Evolutionary conservation across 2,329 filamentous ascomycete species (phyloP).

Genomic region (Fusarium heterosporum): DNA sequence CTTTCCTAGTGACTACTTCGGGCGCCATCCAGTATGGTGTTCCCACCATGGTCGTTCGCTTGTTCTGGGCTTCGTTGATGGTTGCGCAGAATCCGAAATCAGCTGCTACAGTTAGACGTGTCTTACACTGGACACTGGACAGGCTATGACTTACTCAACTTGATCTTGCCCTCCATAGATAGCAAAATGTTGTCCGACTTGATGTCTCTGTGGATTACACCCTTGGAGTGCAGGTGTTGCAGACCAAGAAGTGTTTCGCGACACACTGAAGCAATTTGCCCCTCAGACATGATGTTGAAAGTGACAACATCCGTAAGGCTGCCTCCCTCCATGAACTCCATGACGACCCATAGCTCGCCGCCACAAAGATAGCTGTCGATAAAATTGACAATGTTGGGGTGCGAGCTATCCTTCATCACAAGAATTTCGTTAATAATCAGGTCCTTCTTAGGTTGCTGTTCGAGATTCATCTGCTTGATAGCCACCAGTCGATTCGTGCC

Average conservation of each 20-base stretch:
- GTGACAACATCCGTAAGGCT: conserved; percentile 98
- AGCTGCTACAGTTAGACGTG: conserved; percentile 66
- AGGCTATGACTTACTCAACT: conserved; percentile 78
- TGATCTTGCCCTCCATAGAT: conserved; percentile 94
- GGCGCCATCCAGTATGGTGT: conserved; percentile 99
- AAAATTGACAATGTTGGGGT: conserved; percentile 99
- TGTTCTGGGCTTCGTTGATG: conserved; percentile 96
- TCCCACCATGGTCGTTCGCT: conserved; percentile 98
- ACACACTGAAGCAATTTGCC: conserved; percentile 95
- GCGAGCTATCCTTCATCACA: conserved; percentile 98
- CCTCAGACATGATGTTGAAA: conserved; percentile 99
- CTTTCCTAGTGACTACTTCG: conserved; percentile 95
- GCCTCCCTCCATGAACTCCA: conserved; percentile 99
- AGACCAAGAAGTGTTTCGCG: conserved; percentile 91
- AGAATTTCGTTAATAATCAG: conserved; percentile 99
- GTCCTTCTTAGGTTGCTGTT: conserved; percentile 98
- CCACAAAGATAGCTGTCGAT: conserved; percentile 94
- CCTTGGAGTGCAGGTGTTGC: conserved; percentile 96
- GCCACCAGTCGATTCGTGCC: conserved; percentile 89
- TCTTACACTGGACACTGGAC: conserved; percentile 40
- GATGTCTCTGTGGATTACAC: conserved; percentile 98
- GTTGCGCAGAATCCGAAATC: conserved; percentile 99
- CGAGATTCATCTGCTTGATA: conserved; percentile 99
- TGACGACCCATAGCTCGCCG: conserved; percentile 97
- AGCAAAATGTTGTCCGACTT: conserved; percentile 98